phyloP scores from a whole-genome alignment of 1,284 basidiomycete species.

The Puccinia horiana region DNA sequence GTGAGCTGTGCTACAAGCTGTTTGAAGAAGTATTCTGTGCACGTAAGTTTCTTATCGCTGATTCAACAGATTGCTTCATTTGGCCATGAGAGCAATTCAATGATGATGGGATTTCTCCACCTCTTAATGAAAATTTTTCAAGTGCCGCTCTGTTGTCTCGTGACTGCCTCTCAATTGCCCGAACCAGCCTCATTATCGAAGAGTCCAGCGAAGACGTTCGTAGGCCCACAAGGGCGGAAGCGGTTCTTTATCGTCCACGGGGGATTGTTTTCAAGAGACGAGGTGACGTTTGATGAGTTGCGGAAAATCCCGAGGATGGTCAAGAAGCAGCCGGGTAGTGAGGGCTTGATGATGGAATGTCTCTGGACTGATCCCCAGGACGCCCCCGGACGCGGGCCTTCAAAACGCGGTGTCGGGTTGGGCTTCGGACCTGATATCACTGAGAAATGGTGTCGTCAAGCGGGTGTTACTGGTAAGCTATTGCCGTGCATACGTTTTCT shows the following conservation, averaged over 20 bases:
- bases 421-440: slow-evolving; percentile 83
- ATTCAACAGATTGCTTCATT: neutral
- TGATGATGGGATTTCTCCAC: neutral
- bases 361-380: slow-evolving; percentile 84
- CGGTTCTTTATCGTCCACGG: slow-evolving; percentile 96
- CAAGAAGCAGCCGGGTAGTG: slow-evolving; percentile 86
- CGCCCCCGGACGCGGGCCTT: slow-evolving; percentile 84
- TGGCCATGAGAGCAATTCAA: neutral
- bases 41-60: slow-evolving; percentile 63
- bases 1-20: slow-evolving; percentile 65
- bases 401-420: slow-evolving; percentile 93
- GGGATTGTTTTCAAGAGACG: slow-evolving; percentile 91
- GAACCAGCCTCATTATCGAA: slow-evolving; percentile 57
- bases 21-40: slow-evolving; percentile 89
- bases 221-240: slow-evolving; percentile 72
- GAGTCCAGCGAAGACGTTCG: slow-evolving; percentile 58
- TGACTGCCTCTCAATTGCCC: slow-evolving; percentile 72
- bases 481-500: neutral
- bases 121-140: slow-evolving; percentile 16
- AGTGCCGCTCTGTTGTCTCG: slow-evolving; percentile 88
- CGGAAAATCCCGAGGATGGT: slow-evolving; percentile 76
- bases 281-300: slow-evolving; percentile 88
- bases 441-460: slow-evolving; percentile 53
- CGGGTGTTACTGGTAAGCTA: slow-evolving; percentile 52
- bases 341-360: slow-evolving; percentile 83